A percentile compares a stretch with the other conserved stretches of the same genome.
Evolutionary conservation across 257 asterid genomes (phyloP).

Genomic region (Sherardia arvensis): DNA sequence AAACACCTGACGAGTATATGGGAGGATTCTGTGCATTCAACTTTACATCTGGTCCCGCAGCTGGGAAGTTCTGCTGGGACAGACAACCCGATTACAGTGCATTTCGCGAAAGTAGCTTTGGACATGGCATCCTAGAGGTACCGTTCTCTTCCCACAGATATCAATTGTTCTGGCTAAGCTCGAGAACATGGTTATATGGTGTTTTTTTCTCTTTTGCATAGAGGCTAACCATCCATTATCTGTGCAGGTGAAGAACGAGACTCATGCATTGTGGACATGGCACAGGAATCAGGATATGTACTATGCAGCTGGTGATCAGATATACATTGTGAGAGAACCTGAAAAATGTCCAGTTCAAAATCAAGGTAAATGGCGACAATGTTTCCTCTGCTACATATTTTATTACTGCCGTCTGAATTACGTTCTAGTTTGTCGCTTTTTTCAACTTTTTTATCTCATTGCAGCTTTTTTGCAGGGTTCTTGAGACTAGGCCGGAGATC

Average conservation of each 20-base stretch:
- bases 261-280: constrained; percentile 96
- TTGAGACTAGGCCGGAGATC: not conserved
- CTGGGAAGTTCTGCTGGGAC: constrained; percentile 90
- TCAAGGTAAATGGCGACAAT: constrained; percentile 32
- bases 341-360: constrained; percentile 42
- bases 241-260: constrained; percentile 71
- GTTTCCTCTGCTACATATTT: constrained; percentile 2
- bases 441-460: not conserved
- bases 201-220: not conserved
- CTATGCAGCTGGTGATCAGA: constrained; percentile 56
- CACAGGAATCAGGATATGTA: constrained; percentile 89
- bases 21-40: constrained; percentile 83
- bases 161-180: not conserved
- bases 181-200: not conserved
- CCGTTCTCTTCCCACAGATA: not conserved
- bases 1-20: constrained; percentile 60
- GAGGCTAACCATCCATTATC: not conserved
- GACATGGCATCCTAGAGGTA: constrained; percentile 93
- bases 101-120: constrained; percentile 78
- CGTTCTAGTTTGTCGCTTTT: not conserved
- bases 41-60: constrained; percentile 83
- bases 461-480: constrained; percentile 9
- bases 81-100: constrained; percentile 90
- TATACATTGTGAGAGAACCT: constrained; percentile 78
- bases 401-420: no score